These are phyloP conservation scores for Bolboschoenoplectus hybrid DNA, from an alignment of 202 grass and related monocot genomes.

Conservation along the genomic window DNA sequence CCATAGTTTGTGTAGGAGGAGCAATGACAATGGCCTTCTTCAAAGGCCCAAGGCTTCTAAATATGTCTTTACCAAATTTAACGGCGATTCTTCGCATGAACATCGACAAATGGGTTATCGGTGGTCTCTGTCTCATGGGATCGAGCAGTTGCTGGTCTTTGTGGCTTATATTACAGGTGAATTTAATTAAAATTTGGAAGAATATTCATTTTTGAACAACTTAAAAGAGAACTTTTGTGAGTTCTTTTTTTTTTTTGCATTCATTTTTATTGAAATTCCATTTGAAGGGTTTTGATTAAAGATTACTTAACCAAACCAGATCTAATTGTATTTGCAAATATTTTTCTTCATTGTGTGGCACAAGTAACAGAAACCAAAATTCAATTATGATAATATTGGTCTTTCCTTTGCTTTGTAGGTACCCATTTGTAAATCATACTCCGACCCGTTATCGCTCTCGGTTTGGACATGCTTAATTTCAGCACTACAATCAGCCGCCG, in stretches of 20 bases:
- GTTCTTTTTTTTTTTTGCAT: not conserved
- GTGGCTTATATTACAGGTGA: conserved; percentile 79
- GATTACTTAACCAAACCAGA: not conserved
- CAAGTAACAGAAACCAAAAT: not conserved
- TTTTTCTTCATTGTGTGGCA: not conserved
- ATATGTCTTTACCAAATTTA: conserved; percentile 3
- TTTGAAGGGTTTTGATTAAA: not conserved
- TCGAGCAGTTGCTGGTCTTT: conserved; percentile 73
- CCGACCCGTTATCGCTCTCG: conserved; percentile 66
- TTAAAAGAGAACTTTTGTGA: not conserved
- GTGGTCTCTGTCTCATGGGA: conserved; percentile 55
- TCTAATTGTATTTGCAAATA: not conserved
- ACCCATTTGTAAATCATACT: conserved; percentile 65
- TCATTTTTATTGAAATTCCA: not conserved
- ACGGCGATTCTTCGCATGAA: conserved; percentile 1
- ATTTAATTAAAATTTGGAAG: not conserved
- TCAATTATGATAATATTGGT: not conserved
- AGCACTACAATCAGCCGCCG: conserved; percentile 49
- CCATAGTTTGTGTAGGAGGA: conserved; percentile 57
- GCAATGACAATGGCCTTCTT: conserved; percentile 69
- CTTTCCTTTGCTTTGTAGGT: conserved; percentile 38
- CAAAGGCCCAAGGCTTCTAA: conserved; percentile 64
- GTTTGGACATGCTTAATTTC: conserved; percentile 80
- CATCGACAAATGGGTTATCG: conserved; percentile 43
- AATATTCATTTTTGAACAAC: not conserved